These are phyloP conservation scores for Dictyostelium citrinum DNA, from an alignment of 78 protist genomes.

Conservation along the genomic window DNA sequence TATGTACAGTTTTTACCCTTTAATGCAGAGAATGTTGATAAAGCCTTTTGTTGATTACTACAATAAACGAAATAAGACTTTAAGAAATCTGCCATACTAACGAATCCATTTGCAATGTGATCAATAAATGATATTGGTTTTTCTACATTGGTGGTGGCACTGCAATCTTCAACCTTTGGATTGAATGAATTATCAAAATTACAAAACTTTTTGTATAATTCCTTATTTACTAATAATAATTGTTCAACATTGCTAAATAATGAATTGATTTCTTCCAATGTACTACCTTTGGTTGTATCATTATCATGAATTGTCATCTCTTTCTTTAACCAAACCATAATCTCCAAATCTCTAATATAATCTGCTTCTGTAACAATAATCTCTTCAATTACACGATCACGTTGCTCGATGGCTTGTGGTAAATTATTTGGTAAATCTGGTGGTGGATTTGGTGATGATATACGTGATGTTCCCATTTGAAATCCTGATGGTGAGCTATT, in stretches of 20 bases:
- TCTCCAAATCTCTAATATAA: constrained; percentile 67
- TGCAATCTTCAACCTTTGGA: background rate
- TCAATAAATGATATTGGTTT: background rate
- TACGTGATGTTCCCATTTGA: constrained; percentile 3
- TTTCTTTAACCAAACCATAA: constrained; percentile 63
- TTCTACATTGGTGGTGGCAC: too few relatives aligned
- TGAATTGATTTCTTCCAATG: constrained; percentile 45
- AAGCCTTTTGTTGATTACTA: constrained; percentile 62
- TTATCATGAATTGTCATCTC: constrained; percentile 31
- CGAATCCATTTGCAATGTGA: constrained; percentile 37
- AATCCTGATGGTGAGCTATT: background rate
- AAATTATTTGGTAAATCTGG: constrained; percentile 11
- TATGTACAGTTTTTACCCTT: constrained; percentile 63
- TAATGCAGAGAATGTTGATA: constrained; percentile 18
- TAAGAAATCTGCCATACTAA: constrained; percentile 10
- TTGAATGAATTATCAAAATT: background rate
- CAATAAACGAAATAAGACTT: constrained; percentile 66
- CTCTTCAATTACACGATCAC: constrained; percentile 47
- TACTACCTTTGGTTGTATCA: background rate
- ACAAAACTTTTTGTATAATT: constrained; percentile 19
- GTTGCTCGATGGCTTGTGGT: constrained; percentile 23
- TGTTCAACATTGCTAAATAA: constrained; percentile 74
- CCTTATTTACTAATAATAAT: constrained; percentile 21
- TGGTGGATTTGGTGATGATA: constrained; percentile 47
- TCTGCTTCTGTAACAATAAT: constrained; percentile 53